Conservation (phyloP, 352 stramenopile species). For the Aphanomyces stellatus region DNA sequence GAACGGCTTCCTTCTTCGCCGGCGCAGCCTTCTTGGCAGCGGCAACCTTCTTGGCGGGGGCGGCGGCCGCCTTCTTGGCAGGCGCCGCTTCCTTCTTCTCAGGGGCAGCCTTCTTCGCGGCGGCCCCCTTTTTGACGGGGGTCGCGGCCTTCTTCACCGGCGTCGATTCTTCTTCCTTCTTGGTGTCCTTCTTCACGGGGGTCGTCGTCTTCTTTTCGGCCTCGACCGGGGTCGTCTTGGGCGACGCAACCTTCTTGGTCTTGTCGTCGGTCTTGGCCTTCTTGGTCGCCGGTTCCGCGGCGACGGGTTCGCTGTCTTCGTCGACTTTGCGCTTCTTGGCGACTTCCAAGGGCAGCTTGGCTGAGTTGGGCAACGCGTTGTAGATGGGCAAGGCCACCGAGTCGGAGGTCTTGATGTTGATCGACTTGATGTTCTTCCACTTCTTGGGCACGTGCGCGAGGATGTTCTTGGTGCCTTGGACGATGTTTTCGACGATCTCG, state of each 20-base stretch:
- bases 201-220: constrained; percentile 26
- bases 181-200: constrained; percentile 20
- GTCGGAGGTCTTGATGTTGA: constrained; percentile 85
- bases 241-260: constrained; percentile 15
- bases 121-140: constrained; percentile 3
- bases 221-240: constrained; percentile 4
- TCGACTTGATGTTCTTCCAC: constrained; percentile 89
- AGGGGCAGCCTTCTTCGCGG: constrained; percentile 17
- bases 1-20: constrained; percentile 14
- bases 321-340: constrained; percentile 56
- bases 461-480: constrained; percentile 64
- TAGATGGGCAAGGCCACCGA: constrained; percentile 89
- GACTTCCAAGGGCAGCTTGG: constrained; percentile 53
- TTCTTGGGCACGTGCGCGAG: constrained; percentile 73
- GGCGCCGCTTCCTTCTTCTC: constrained; percentile 15
- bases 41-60: constrained; percentile 3
- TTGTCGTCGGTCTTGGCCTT: constrained; percentile 10
- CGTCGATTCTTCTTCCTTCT: constrained; percentile 21
- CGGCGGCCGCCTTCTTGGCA: constrained; percentile 19
- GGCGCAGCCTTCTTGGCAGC: constrained; percentile 20
- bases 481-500: constrained; percentile 67
- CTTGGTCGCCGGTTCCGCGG: constrained; percentile 19
- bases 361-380: constrained; percentile 54
- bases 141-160: constrained; percentile 12
- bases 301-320: not conserved